Evolutionary conservation across 139 green algal species (phyloP).

Genomic region (Micromonas commoda): DNA sequence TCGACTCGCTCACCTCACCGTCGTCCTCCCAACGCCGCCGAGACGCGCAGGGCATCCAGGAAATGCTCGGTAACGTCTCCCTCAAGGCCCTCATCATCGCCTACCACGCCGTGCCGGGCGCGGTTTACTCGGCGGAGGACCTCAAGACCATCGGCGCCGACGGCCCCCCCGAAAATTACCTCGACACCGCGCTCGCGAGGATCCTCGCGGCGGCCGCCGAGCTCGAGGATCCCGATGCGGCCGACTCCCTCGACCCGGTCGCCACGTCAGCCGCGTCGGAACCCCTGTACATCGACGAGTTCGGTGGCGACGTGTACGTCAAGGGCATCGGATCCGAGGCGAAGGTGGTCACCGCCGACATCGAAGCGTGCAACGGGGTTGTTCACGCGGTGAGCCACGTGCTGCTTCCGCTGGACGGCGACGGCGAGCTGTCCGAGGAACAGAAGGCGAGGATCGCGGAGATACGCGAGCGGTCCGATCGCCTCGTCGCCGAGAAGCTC

Average conservation of each 20-base stretch:
- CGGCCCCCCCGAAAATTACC: background rate
- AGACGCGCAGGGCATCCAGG: background rate
- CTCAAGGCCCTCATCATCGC: conserved; percentile 4
- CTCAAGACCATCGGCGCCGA: background rate
- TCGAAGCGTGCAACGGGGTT: background rate
- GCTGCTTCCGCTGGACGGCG: conserved; percentile 11
- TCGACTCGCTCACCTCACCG: background rate
- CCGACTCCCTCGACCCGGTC: background rate
- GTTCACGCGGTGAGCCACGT: conserved; percentile 10
- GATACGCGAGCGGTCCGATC: background rate
- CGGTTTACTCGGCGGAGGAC: background rate
- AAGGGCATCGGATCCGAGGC: conserved; percentile 15
- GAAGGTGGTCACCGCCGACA: conserved; percentile 8
- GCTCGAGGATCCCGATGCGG: no score
- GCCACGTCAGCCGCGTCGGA: background rate
- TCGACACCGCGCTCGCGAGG: background rate
- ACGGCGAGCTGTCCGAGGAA: conserved; percentile 8
- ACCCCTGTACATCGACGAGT: background rate
- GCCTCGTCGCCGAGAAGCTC: background rate
- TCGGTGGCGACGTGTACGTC: background rate
- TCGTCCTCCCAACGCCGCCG: background rate
- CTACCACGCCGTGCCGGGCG: conserved; percentile 7
- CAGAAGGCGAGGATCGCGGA: background rate
- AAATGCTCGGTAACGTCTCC: background rate
- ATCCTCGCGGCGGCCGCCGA: background rate